A percentile compares a stretch with the other conserved stretches of the same genome.
Conservation (phyloP, 2,329 filamentous ascomycete species). For the Shiraia bambusicola region DNA sequence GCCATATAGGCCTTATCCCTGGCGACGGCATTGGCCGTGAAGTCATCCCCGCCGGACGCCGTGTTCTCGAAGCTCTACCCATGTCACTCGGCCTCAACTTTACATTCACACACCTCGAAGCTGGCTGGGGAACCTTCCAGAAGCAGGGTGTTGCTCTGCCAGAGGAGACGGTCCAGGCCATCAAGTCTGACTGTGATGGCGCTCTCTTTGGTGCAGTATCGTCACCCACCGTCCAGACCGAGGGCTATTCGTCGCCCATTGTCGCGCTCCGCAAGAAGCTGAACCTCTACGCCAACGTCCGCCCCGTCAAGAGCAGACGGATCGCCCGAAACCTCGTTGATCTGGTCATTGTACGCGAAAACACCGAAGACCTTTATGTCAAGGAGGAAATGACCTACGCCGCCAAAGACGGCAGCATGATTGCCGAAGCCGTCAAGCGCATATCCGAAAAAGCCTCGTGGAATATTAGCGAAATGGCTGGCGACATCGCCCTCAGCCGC, state of each 20-base stretch:
- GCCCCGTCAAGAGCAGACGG: constrained; percentile 82
- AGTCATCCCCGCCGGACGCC: constrained; percentile 91
- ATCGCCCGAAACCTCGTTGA: constrained; percentile 72
- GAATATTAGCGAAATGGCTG: constrained; percentile 90
- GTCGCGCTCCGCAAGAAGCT: constrained; percentile 94
- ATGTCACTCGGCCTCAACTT: constrained; percentile 90
- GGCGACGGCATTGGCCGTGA: constrained; percentile 98
- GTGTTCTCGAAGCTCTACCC: constrained; percentile 88
- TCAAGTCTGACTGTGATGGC: constrained; percentile 89
- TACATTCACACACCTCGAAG: constrained; percentile 88
- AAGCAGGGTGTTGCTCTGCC: constrained; percentile 84
- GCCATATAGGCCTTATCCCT: constrained; percentile 79
- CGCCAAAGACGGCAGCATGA: constrained; percentile 70
- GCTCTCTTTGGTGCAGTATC: constrained; percentile 93
- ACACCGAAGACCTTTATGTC: constrained; percentile 97
- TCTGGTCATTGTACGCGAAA: constrained; percentile 97
- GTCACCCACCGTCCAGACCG: constrained; percentile 85
- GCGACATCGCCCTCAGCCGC: constrained; percentile 86
- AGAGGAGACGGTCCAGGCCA: constrained; percentile 83
- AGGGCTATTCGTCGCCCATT: constrained; percentile 95
- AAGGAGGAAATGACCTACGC: constrained; percentile 90
- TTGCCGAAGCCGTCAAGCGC: constrained; percentile 96
- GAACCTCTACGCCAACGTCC: constrained; percentile 94
- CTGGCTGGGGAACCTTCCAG: constrained; percentile 92
- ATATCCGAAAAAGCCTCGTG: constrained; percentile 83